phyloP scores from a whole-genome alignment of 306 rosid species.

The Cucurbita ficifolia region DNA sequence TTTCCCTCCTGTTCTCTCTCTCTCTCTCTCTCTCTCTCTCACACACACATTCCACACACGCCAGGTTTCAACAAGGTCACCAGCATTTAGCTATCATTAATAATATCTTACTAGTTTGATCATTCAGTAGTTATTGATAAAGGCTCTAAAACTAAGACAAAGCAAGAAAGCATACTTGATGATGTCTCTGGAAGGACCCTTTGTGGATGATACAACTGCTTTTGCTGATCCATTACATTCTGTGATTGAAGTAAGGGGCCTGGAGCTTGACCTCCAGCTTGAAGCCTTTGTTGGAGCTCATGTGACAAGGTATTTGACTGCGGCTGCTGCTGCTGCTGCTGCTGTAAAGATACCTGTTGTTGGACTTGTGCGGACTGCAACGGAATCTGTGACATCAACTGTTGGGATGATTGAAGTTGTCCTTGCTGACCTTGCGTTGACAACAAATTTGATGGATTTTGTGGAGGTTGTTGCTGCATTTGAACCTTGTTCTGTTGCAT shows the following conservation, averaged over 20 bases:
- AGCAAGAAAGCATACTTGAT: slow-evolving; percentile 39
- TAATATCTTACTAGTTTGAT: slow-evolving; percentile 1
- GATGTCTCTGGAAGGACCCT: slow-evolving; percentile 68
- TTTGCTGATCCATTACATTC: slow-evolving; percentile 63
- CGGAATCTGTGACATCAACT: slow-evolving; percentile 57
- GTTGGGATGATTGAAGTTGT: slow-evolving; percentile 55
- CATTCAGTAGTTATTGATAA: not conserved
- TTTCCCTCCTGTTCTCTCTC: not conserved
- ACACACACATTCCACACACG: not conserved
- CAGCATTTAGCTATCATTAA: not conserved
- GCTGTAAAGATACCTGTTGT: slow-evolving; percentile 59
- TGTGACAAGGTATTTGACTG: slow-evolving; percentile 23
- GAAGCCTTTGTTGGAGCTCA: slow-evolving; percentile 75
- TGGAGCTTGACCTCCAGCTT: slow-evolving; percentile 37
- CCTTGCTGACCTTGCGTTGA: slow-evolving; percentile 54
- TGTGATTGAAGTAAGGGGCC: slow-evolving; percentile 61
- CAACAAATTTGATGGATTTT: slow-evolving; percentile 38
- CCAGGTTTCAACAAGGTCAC: not conserved
- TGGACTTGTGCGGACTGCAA: slow-evolving; percentile 70
- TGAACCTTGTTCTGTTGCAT: slow-evolving; percentile 57
- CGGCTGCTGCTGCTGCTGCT: slow-evolving; percentile 24
- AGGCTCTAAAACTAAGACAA: not conserved
- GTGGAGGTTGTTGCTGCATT: slow-evolving; percentile 55
- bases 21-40: not conserved
- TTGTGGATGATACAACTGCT: slow-evolving; percentile 64